These are phyloP conservation scores for Clonostachys solani DNA, from an alignment of 2,329 filamentous ascomycete genomes.

Conservation along the genomic window DNA sequence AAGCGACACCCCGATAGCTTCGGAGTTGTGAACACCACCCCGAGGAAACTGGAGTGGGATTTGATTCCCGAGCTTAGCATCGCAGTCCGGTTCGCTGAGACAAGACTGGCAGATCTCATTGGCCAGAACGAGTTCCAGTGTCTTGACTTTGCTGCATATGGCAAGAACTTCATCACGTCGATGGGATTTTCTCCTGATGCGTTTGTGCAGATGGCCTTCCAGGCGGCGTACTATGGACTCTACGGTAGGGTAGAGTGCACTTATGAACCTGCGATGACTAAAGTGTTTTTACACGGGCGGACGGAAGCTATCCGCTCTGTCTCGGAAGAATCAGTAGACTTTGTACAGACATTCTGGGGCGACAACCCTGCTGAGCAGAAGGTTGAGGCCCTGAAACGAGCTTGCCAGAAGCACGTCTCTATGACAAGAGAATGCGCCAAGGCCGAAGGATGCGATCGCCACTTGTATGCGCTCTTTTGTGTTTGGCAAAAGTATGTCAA, in stretches of 20 bases:
- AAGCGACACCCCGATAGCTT: conserved; percentile 91
- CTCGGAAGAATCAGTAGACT: conserved; percentile 77
- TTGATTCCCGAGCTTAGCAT: conserved; percentile 90
- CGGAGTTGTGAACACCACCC: conserved; percentile 87
- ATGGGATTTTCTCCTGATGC: conserved; percentile 97
- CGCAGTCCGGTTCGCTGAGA: conserved; percentile 92
- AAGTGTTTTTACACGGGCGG: conserved; percentile 85
- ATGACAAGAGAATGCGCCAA: conserved; percentile 84
- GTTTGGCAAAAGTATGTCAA: conserved; percentile 91
- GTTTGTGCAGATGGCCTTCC: conserved; percentile 98
- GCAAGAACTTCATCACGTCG: conserved; percentile 95
- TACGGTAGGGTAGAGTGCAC: conserved; percentile 93
- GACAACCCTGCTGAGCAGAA: conserved; percentile 81
- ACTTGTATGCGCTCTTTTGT: conserved; percentile 90
- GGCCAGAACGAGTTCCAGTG: conserved; percentile 96
- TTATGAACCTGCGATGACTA: conserved; percentile 98
- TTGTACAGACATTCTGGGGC: conserved; percentile 91
- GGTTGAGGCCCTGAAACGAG: conserved; percentile 77
- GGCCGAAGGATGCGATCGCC: conserved; percentile 85
- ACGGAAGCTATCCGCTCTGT: conserved; percentile 92
- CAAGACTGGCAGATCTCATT: conserved; percentile 86
- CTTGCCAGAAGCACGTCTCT: conserved; percentile 76
- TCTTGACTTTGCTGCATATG: conserved; percentile 82
- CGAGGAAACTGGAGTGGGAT: conserved; percentile 96
- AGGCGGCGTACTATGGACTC: conserved; percentile 94